A percentile compares a stretch with the other conserved stretches of the same genome.
Conservation (phyloP, 805 yeast species). For the Candida railenensis region DNA sequence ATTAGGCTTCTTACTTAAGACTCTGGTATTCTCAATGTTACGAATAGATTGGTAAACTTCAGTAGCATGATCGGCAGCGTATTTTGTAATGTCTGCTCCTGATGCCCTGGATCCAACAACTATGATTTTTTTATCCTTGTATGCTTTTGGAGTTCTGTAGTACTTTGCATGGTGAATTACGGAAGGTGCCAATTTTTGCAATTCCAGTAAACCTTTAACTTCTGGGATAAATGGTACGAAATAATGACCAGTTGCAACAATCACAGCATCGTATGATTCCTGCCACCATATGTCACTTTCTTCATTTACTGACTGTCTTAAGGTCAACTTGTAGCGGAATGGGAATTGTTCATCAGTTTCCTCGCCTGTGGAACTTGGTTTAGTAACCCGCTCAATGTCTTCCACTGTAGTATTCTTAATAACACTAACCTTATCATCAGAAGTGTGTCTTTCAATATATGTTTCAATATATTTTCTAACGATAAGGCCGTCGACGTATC, state of each 20-base stretch:
- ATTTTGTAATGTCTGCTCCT: slow-evolving; percentile 29
- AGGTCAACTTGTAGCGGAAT: slow-evolving; percentile 13
- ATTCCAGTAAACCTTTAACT: slow-evolving; percentile 38
- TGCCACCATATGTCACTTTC: slow-evolving; percentile 36
- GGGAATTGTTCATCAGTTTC: slow-evolving; percentile 14
- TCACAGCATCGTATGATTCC: slow-evolving; percentile 38
- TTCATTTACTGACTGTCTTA: slow-evolving; percentile 17
- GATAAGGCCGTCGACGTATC: slow-evolving; percentile 24
- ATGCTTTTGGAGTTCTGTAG: slow-evolving; percentile 30
- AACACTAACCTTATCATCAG: slow-evolving; percentile 20
- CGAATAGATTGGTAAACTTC: slow-evolving; percentile 31
- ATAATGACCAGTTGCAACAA: slow-evolving; percentile 50
- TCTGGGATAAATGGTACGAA: slow-evolving; percentile 46
- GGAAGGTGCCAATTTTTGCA: slow-evolving; percentile 26
- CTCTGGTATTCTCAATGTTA: slow-evolving; percentile 6
- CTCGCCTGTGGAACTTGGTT: neutral
- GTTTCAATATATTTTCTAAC: slow-evolving; percentile 28
- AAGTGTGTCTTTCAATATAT: slow-evolving; percentile 22
- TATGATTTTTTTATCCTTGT: slow-evolving; percentile 31
- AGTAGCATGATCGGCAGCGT: slow-evolving; percentile 19
- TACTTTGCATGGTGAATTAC: slow-evolving; percentile 46
- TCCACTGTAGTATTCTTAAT: slow-evolving; percentile 37
- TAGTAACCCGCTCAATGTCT: slow-evolving; percentile 23
- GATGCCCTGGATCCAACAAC: slow-evolving; percentile 22
- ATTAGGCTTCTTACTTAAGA: slow-evolving; percentile 12